Conservation (phyloP, 2,329 filamentous ascomycete genomes). For the Trichoderma gracile region DNA sequence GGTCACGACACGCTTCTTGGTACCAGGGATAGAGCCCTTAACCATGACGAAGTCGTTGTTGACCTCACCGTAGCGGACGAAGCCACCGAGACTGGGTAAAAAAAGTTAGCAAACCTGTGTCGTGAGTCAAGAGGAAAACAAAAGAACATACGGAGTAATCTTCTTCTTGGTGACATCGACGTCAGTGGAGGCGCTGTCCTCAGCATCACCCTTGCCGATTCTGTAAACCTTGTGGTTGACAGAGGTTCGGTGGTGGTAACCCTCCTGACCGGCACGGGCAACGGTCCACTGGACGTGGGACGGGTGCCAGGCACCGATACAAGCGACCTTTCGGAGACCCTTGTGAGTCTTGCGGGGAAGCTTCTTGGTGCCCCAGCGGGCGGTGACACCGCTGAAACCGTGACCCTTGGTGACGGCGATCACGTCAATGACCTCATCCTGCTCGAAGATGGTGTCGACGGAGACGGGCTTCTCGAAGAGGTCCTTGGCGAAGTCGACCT, state of each 20-base stretch:
- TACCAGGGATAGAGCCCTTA: slow-evolving; percentile 96
- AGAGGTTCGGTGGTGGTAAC: slow-evolving; percentile 99
- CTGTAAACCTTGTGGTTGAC: slow-evolving; percentile 99
- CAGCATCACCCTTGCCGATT: slow-evolving; percentile 87
- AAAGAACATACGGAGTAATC: slow-evolving; percentile 92
- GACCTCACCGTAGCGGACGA: slow-evolving; percentile 98
- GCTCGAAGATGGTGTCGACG: slow-evolving; percentile 93
- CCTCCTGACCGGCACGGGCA: slow-evolving; percentile 98
- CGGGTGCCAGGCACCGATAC: slow-evolving; percentile 99
- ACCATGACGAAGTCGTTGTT: slow-evolving; percentile 99
- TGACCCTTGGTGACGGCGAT: slow-evolving; percentile 99
- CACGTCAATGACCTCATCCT: slow-evolving; percentile 99
- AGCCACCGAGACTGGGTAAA: slow-evolving; percentile 81
- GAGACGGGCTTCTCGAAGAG: slow-evolving; percentile 99
- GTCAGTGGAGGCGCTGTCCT: slow-evolving; percentile 91
- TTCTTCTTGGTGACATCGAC: slow-evolving; percentile 98
- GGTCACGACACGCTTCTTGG: slow-evolving; percentile 99
- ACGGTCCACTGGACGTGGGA: slow-evolving; percentile 99
- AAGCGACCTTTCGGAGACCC: slow-evolving; percentile 99
- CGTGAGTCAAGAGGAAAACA: too few relatives aligned
- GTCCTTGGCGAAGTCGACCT: slow-evolving; percentile 92
- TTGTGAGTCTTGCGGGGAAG: slow-evolving; percentile 99
- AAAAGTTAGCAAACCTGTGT: slow-evolving; percentile 37
- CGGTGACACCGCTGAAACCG: slow-evolving; percentile 96
- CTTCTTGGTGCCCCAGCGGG: slow-evolving; percentile 99